Base-by-base conservation (phyloP, 2,329 filamentous ascomycete species). In the Aspergillus sp. region DNA sequence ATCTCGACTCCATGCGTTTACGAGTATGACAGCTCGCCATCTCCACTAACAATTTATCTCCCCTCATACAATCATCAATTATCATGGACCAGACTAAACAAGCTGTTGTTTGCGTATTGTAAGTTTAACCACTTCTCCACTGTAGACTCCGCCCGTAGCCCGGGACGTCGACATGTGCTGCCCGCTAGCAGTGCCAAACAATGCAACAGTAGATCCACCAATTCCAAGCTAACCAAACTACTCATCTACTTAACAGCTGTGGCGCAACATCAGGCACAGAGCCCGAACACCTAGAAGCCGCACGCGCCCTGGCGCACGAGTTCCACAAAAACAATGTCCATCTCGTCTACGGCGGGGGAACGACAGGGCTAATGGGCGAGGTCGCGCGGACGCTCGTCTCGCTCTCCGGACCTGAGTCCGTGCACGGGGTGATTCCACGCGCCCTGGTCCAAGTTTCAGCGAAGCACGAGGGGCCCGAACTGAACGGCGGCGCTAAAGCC, bases 291-390 rank as follows among this genome's bases (percentile, higher is more conserved):
- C 77, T 96, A 68, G 86, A 87, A 72, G 87, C 91, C 7, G 95
- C 95, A 2, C 88, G 88, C 39, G 77, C 84, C 30, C 86, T 98
- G 13, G 93, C 89, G 54, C 79, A 80, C 34, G 81, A 83, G 63
- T 89, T 98, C 78, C 89, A 92, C 71, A 82, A 83, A 51, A 83
- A 89, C 70, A 87, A 90, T 73, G 91, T 96, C 68, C 83, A 84
- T 9, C 86, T 99, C 44, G 92, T 98, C 63, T 99, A 98, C 75
- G 95, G 95, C 66, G 95, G 95, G 66, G 95, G 95, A 69, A 98
- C 93, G 2, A 86, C 91, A 39, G 95, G 95, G 9, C 83, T 99
- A 46, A 99, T 99, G 95, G 95, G 95, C 70, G 92, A 97, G 72
- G 77, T 98, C 11, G 91, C 95, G 45, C 89, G 88, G 68, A 93